Conservation (phyloP, 179 eudicot genomes). For the Sideroxylon spinosum region DNA sequence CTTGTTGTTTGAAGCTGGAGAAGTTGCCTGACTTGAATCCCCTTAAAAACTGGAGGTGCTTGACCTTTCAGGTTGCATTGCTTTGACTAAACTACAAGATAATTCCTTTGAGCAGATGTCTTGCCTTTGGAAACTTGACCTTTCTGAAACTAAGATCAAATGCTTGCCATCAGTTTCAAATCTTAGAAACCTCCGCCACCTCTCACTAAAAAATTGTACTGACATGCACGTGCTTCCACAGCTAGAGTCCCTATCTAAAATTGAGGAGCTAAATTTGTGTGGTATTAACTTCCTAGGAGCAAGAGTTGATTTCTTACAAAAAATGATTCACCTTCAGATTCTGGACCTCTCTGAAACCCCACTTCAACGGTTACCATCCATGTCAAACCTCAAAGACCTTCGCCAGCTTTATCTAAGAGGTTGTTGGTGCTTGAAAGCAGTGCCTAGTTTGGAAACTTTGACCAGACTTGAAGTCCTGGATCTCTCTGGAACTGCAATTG, state of each 20-base stretch:
- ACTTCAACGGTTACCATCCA: slow-evolving; percentile 19
- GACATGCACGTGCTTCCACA: background rate
- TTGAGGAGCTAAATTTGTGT: slow-evolving; percentile 20
- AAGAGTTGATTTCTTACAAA: slow-evolving; percentile 8
- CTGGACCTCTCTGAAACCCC: slow-evolving; percentile 26
- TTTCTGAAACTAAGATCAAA: slow-evolving; percentile 18
- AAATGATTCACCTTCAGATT: slow-evolving; percentile 9
- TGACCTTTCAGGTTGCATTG: slow-evolving; percentile 19
- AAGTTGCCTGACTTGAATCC: slow-evolving; percentile 14
- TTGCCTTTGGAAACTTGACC: slow-evolving; percentile 13
- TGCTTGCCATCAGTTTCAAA: slow-evolving; percentile 16
- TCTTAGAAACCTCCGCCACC: slow-evolving; percentile 17
- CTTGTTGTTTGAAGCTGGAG: background rate
- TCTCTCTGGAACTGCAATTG: slow-evolving; percentile 24
- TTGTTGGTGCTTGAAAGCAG: background rate
- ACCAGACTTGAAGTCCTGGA: slow-evolving; percentile 24
- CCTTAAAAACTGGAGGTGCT: slow-evolving; percentile 18
- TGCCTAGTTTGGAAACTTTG: slow-evolving; percentile 13
- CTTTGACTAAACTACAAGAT: slow-evolving; percentile 12
- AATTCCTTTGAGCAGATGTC: slow-evolving; percentile 18
- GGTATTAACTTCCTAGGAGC: background rate
- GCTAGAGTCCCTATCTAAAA: slow-evolving; percentile 1
- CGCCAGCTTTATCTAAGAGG: slow-evolving; percentile 13
- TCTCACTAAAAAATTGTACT: slow-evolving; percentile 15
- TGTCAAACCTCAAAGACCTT: slow-evolving; percentile 20